phyloP scores from a whole-genome alignment of 2,329 filamentous ascomycete genomes.

The Penicillium aurantiogriseum region DNA sequence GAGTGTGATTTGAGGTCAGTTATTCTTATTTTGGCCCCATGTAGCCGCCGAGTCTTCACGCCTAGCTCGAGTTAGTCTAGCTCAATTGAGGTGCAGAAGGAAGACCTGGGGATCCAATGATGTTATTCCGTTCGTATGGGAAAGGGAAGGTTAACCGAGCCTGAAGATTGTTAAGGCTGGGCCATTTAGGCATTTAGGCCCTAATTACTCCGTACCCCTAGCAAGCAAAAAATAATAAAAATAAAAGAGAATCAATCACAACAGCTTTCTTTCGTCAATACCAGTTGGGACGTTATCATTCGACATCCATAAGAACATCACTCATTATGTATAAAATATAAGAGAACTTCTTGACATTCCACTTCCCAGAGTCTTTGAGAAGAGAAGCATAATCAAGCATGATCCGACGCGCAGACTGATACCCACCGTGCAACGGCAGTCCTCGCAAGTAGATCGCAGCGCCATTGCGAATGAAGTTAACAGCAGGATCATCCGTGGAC shows the following conservation, averaged over 20 bases:
- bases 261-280: not conserved
- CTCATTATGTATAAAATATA: constrained; percentile 57
- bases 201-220: too few species aligned
- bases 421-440: constrained; percentile 50
- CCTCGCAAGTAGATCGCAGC: constrained; percentile 51
- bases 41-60: too few species aligned
- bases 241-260: not conserved
- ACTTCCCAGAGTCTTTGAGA: constrained; percentile 53
- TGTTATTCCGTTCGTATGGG: too few species aligned
- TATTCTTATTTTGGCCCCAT: too few species aligned
- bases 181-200: too few species aligned
- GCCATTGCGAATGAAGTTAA: constrained; percentile 50
- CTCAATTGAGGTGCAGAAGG: too few species aligned
- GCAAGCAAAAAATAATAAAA: too few species aligned
- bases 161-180: too few species aligned
- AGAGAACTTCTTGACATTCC: constrained; percentile 52
- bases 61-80: too few species aligned
- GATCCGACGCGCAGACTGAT: constrained; percentile 52
- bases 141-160: too few species aligned
- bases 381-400: constrained; percentile 53
- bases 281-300: constrained; percentile 20
- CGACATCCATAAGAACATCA: constrained; percentile 44
- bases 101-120: too few species aligned
- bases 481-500: constrained; percentile 33
- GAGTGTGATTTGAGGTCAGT: too few species aligned